Base-by-base conservation (phyloP, 2,329 filamentous ascomycete genomes). In the Grosmannia huntii region DNA sequence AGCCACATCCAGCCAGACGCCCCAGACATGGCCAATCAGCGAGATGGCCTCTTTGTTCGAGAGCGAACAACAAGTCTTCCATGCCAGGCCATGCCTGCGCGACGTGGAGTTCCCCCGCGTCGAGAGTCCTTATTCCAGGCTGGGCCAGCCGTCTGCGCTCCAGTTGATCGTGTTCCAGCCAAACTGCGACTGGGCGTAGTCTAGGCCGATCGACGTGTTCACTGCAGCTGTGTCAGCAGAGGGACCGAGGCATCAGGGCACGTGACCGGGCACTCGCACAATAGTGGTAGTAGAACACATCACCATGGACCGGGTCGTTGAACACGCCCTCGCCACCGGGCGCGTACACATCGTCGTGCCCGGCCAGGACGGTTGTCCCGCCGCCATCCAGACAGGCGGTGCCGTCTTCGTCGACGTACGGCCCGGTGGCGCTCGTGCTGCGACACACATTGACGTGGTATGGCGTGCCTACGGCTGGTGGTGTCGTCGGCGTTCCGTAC, bases 401-500 rank as follows among this genome's bases (percentile, higher is more conserved):
- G 1, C 83, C 83, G 55, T 65, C 66, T 58, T 75, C 70, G 64
- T 87, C 84, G 28, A 78, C 79, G 64, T 82, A 88, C 1, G 71
- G 72, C 0, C 81, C 74, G 0, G 72, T 79, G 5, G 76, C 73
- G 7, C 69, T 73, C 1, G 68, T 72, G 4, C 78, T 81, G n/a
- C 82, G 72, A 70, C 84, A 87, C 28, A 85, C 82, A 65, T 77
- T 78, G 66, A 87, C 83, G 66, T 79, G 80, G 68, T 87, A 87
- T 68, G 86, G 84, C 57, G 64, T 71, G 31, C 60, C 60, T n/a
- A 38, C 14, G 3, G 53, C 57, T 1, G 58, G 58, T 10, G 31
- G 41, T 6, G 36, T 44, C 4, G 36, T 44, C 14, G 12, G 5
- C 5, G 60, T 44, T 27, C 52, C 56, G 41, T 60, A 61, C 9